Evolutionary conservation across 768 basidiomycete species (phyloP).

Genomic region (Tubosaeta brunneosetosa): DNA sequence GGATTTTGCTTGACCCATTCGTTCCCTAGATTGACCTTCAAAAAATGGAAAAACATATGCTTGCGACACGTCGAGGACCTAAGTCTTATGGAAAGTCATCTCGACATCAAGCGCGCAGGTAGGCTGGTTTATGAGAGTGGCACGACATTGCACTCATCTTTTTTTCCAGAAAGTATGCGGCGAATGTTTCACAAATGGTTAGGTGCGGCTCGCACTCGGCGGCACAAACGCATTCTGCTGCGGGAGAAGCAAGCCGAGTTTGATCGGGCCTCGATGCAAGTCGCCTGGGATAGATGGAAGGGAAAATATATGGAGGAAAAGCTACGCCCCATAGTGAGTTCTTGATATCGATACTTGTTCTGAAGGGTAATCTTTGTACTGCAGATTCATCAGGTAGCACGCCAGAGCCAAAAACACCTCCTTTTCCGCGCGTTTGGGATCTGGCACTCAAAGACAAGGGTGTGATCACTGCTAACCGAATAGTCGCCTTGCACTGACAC

Average conservation of each 20-base stretch:
- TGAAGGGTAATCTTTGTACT: constrained; percentile 7
- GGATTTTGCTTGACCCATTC: constrained; percentile 17
- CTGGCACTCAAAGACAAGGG: constrained; percentile 75
- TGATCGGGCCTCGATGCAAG: constrained; percentile 44
- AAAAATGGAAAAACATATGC: constrained; percentile 63
- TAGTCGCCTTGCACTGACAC: constrained; percentile 8
- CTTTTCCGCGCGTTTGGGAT: constrained; percentile 64
- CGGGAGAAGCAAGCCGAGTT: constrained; percentile 62
- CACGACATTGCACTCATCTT: constrained; percentile 1
- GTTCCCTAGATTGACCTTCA: constrained; percentile 47
- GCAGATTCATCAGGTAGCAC: constrained; percentile 43
- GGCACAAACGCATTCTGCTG: constrained; percentile 57
- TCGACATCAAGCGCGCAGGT: constrained; percentile 79
- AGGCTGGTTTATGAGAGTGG: constrained; percentile 7
- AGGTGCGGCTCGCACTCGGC: constrained; percentile 50
- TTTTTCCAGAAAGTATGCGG: constrained; percentile 53
- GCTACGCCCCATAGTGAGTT: constrained; percentile 59
- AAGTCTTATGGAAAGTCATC: constrained; percentile 80
- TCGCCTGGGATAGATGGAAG: constrained; percentile 77
- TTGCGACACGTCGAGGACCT: constrained; percentile 64
- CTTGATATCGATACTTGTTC: not conserved
- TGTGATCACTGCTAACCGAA: constrained; percentile 25
- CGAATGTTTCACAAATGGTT: constrained; percentile 72
- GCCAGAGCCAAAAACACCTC: constrained; percentile 55
- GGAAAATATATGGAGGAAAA: constrained; percentile 63